Base-by-base conservation (phyloP, 2,329 filamentous ascomycete genomes). In the Fusarium buxicola region DNA sequence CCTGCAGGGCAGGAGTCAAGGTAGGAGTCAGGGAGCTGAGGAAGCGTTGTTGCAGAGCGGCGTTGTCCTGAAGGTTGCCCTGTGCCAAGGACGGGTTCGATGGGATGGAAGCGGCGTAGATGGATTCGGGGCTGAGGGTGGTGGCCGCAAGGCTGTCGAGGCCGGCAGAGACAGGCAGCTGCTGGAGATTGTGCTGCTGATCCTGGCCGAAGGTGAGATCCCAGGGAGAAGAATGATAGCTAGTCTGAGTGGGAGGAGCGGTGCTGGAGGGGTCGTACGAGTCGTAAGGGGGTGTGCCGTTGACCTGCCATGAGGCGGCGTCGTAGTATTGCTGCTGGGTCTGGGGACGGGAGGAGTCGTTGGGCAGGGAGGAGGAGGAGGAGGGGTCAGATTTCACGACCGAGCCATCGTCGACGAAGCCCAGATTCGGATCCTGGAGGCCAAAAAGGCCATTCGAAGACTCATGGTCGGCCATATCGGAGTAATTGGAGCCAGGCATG, bases 1-100 rank as follows among this genome's bases (percentile, higher is more conserved):
- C 85, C 69, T 86, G 84, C 71, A 87, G 82, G 21, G 85, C 85
- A 28, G 82, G 81, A 31, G 84, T 88, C 71, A 87, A 82, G 21
- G 85, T 84, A 28, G 82, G 81, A 31, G 84, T 88, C 51, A 89
- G 76, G 25, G 71, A 66, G 35, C 70, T 68, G 21, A 71, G 58
- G 21, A 70, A 50, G 41, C 66, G 63, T 43, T 66, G 63, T 18
- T 64, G 60, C 45, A 80, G 70, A 12, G 74, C 68, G 36, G 55
- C 21, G 31, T 73, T 71, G 41, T 76, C 70, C 27, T 73, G 55
- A 13, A 74, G 66, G 35, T 72, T 75, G 67, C 58, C 73, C 61
- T 63, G 65, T 52, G 55, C 60, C 51, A 57, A 49, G 45, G 62
- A 59, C 54, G 59, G 66, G 57, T 55, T 65, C 60, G 66, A 69